Percentiles rank a stretch among this genome's conserved stretches.
Conservation (phyloP, 2,329 filamentous ascomycete genomes). For the Piedraia hortae region DNA sequence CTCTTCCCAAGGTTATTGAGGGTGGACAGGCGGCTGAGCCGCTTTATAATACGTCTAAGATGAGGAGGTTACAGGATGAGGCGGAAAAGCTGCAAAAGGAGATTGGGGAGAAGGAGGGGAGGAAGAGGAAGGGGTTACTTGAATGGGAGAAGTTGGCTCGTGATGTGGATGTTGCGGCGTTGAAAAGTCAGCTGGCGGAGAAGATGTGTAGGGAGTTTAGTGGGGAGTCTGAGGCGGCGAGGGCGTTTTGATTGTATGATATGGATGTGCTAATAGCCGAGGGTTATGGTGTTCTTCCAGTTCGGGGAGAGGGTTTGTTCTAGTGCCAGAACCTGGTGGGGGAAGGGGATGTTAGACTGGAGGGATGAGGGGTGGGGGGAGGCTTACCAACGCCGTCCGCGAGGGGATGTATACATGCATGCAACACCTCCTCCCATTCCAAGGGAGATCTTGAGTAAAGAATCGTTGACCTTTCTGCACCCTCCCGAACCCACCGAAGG, state of each 20-base stretch:
- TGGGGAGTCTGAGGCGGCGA: not conserved
- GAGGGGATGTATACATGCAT: slow-evolving; percentile 74
- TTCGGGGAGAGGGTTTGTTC: slow-evolving; percentile 10
- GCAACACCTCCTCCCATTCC: slow-evolving; percentile 79
- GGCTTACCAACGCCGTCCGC: slow-evolving; percentile 51
- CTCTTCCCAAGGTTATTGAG: slow-evolving; percentile 18
- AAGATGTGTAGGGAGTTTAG: slow-evolving; percentile 14
- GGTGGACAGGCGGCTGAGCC: slow-evolving; percentile 19
- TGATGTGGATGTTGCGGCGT: slow-evolving; percentile 18
- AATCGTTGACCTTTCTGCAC: slow-evolving; percentile 60
- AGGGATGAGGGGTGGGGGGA: not conserved
- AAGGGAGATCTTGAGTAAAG: slow-evolving; percentile 71
- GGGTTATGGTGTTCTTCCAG: slow-evolving; percentile 8
- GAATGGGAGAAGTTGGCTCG: slow-evolving; percentile 21
- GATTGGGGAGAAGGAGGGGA: slow-evolving; percentile 21
- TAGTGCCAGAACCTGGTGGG: slow-evolving; percentile 7
- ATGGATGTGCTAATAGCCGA: slow-evolving; percentile 10
- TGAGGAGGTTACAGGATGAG: slow-evolving; percentile 21
- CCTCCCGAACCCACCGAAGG: slow-evolving; percentile 53
- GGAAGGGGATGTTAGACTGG: slow-evolving; percentile 1
- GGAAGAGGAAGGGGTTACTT: slow-evolving; percentile 16
- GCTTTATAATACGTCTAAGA: slow-evolving; percentile 16
- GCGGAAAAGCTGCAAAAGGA: slow-evolving; percentile 17
- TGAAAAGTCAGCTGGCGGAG: slow-evolving; percentile 21
- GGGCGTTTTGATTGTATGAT: not conserved